These are phyloP conservation scores for Dryadomyces quercus-mongolicae DNA, from an alignment of 2,329 filamentous ascomycete species.

Conservation along the genomic window DNA sequence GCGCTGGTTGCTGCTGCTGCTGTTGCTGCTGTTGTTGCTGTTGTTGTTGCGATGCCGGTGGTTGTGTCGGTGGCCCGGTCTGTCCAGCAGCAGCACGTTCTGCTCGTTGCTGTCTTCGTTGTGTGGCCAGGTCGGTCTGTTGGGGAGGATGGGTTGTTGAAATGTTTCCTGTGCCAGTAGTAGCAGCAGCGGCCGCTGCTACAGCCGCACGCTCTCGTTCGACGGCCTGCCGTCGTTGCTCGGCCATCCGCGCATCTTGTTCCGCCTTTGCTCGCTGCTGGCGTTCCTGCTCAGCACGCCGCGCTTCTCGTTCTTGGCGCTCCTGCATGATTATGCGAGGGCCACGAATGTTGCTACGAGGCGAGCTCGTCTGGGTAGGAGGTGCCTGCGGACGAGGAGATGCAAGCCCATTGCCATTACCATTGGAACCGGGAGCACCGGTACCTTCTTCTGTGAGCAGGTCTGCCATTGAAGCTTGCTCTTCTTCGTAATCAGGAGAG, in stretches of 20 bases:
- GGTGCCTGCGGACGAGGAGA: slow-evolving; percentile 32
- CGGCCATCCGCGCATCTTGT: slow-evolving; percentile 42
- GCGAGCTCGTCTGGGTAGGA: slow-evolving; percentile 40
- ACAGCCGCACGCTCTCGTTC: slow-evolving; percentile 22
- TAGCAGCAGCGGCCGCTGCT: slow-evolving; percentile 23
- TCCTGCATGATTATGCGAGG: slow-evolving; percentile 89
- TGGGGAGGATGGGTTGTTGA: slow-evolving; percentile 12
- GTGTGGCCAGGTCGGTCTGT: slow-evolving; percentile 21
- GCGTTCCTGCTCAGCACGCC: slow-evolving; percentile 55
- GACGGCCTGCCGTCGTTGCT: slow-evolving; percentile 28
- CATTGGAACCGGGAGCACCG: slow-evolving; percentile 40
- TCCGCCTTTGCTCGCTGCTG: slow-evolving; percentile 45
- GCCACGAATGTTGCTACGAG: slow-evolving; percentile 57
- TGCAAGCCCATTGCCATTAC: slow-evolving; percentile 28
- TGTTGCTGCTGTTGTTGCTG: background rate
- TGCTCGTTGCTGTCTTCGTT: slow-evolving; percentile 22
- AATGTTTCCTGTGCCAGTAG: slow-evolving; percentile 13
- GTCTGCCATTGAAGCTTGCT: slow-evolving; percentile 88
- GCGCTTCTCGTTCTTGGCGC: slow-evolving; percentile 63
- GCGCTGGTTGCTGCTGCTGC: background rate
- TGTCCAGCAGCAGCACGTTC: slow-evolving; percentile 12
- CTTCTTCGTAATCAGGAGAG: slow-evolving; percentile 73
- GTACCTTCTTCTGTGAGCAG: slow-evolving; percentile 44
- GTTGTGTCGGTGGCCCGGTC: slow-evolving; percentile 6
- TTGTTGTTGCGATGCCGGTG: slow-evolving; percentile 9